phyloP scores from a whole-genome alignment of 2,329 filamentous ascomycete species.

The Calonectria naviculata region DNA sequence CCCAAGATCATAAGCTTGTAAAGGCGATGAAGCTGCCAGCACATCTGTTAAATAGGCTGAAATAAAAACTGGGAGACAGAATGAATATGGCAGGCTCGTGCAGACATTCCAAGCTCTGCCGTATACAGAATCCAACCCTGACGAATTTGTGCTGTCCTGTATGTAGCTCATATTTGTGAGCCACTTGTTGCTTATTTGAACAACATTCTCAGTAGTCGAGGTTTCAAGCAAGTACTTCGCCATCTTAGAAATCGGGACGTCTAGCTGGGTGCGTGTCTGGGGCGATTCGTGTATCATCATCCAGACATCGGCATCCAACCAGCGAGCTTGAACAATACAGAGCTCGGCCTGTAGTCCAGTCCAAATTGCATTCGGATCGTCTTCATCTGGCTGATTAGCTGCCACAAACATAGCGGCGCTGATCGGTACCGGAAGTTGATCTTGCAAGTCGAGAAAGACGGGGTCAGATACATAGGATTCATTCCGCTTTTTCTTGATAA shows the following conservation, averaged over 20 bases:
- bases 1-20: background rate
- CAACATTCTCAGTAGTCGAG: background rate
- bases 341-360: background rate
- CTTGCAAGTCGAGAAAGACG: background rate
- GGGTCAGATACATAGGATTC: background rate
- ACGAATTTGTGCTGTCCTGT: background rate
- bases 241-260: background rate
- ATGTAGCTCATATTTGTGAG: background rate
- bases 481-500: background rate
- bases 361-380: background rate
- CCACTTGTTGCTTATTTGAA: background rate
- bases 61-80: background rate
- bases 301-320: constrained; percentile 6
- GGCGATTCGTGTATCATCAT: background rate
- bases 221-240: background rate
- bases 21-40: background rate
- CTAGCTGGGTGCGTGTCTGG: background rate
- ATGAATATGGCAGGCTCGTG: no score
- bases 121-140: background rate
- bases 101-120: background rate
- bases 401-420: background rate
- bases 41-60: background rate
- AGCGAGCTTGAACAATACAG: constrained; percentile 14
- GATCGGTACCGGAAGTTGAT: background rate
- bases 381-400: background rate